Conservation (phyloP, 1,284 basidiomycete genomes). For the Sporisorium iseilematis-ciliati region DNA sequence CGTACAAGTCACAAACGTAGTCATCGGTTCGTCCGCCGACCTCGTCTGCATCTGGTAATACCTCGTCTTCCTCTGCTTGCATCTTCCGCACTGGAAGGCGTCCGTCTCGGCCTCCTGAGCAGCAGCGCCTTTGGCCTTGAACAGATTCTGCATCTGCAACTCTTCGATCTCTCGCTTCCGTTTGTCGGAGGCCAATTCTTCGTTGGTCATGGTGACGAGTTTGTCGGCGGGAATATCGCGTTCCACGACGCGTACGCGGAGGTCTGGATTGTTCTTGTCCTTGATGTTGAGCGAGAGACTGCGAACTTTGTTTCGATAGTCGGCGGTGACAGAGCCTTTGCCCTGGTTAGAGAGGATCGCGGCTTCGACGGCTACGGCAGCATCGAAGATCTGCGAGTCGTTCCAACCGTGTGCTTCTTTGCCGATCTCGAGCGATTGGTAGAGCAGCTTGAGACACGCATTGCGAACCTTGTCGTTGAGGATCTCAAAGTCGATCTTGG, state of each 20-base stretch:
- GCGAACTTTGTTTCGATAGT: constrained; percentile 85
- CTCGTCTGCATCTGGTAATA: constrained; percentile 69
- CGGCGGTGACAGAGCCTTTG: constrained; percentile 53
- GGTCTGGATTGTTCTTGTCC: constrained; percentile 90
- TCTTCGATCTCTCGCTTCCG: constrained; percentile 84
- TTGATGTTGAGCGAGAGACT: constrained; percentile 92
- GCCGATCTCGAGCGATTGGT: constrained; percentile 80
- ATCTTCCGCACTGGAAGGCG: constrained; percentile 95
- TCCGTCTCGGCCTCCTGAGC: constrained; percentile 90
- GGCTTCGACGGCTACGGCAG: constrained; percentile 71
- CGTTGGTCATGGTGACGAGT: constrained; percentile 84
- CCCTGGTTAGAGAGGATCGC: constrained; percentile 66
- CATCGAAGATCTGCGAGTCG: constrained; percentile 69
- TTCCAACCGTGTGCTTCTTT: constrained; percentile 33
- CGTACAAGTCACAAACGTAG: constrained; percentile 66
- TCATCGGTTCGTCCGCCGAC: constrained; percentile 69
- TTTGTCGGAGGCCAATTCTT: constrained; percentile 95
- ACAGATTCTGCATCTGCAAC: constrained; percentile 76
- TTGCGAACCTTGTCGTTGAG: constrained; percentile 78
- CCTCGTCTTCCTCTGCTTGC: constrained; percentile 72
- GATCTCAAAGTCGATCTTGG: constrained; percentile 64
- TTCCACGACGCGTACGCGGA: constrained; percentile 85
- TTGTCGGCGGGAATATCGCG: constrained; percentile 80
- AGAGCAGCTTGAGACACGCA: constrained; percentile 89
- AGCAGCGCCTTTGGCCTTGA: constrained; percentile 89